Evolutionary conservation across 305 asterid species (phyloP).

Genomic region (Solanum chacoense): DNA sequence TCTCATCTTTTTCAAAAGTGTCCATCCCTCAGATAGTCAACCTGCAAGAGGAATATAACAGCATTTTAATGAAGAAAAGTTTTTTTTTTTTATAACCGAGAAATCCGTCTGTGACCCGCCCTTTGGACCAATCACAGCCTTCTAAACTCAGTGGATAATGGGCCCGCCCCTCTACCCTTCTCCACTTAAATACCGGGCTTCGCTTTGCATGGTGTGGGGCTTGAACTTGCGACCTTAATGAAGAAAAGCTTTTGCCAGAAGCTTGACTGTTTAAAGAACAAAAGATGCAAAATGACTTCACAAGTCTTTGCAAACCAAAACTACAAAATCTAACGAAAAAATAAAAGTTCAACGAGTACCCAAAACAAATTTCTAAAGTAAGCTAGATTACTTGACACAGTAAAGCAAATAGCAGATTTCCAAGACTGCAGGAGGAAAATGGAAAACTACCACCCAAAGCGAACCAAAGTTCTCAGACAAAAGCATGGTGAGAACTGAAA

Average conservation of each 20-base stretch:
- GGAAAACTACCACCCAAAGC: background rate
- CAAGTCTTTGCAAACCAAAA: background rate
- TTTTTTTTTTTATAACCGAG: no score
- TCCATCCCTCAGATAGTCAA: slow-evolving; percentile 30
- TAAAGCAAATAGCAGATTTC: background rate
- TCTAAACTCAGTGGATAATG: no score
- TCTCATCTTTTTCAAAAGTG: slow-evolving; percentile 49
- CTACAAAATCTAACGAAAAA: background rate
- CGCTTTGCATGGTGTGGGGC: no score
- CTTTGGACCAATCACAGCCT: no score
- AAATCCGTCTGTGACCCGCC: no score
- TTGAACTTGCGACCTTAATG: background rate
- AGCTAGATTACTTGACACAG: background rate
- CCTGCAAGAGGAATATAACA: background rate
- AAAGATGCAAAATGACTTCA: background rate
- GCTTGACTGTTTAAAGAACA: background rate
- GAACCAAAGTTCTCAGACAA: background rate
- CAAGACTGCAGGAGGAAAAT: background rate
- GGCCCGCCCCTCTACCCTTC: no score
- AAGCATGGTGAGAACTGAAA: background rate
- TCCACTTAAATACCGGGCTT: no score
- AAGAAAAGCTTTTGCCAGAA: background rate
- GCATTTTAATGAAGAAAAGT: background rate
- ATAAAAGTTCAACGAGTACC: background rate
- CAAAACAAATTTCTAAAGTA: background rate